Conservation (phyloP, 2,329 filamentous ascomycete genomes). For the Trichoderma aggressivum region DNA sequence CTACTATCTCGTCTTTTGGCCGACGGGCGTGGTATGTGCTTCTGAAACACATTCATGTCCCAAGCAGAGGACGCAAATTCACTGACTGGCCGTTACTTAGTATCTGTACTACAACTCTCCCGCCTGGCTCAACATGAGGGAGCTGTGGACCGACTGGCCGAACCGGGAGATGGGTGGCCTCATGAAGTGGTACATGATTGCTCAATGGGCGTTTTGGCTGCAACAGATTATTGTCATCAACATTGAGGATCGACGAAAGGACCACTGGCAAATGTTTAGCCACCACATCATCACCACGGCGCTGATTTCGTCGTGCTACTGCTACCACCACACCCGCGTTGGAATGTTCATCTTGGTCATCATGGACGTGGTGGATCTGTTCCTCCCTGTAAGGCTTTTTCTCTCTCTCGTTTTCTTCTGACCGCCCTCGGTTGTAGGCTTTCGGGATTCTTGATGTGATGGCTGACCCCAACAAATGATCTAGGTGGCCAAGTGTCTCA, state of each 20-base stretch:
- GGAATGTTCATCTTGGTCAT: conserved; percentile 85
- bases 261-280: conserved; percentile 92
- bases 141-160: conserved; percentile 85
- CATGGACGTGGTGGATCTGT: conserved; percentile 90
- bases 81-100: conserved; percentile 41
- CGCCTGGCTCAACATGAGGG: conserved; percentile 72
- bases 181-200: conserved; percentile 85
- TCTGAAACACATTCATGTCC: neutral
- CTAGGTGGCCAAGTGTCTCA: conserved; percentile 86
- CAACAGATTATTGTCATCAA: conserved; percentile 94
- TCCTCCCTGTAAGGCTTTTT: conserved; percentile 67
- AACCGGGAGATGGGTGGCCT: conserved; percentile 68
- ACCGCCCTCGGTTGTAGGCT: neutral
- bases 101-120: conserved; percentile 76
- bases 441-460: neutral
- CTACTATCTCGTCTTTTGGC: conserved; percentile 81
- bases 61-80: neutral
- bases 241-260: conserved; percentile 90
- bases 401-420: conserved; percentile 13
- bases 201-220: conserved; percentile 88
- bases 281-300: conserved; percentile 88
- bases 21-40: conserved; percentile 70
- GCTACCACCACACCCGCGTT: conserved; percentile 81
- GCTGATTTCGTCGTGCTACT: conserved; percentile 78
- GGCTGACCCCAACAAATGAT: neutral